These are phyloP conservation scores for Zygosaccharomyces bisporus DNA, from an alignment of 805 yeast species.

Conservation along the genomic window DNA sequence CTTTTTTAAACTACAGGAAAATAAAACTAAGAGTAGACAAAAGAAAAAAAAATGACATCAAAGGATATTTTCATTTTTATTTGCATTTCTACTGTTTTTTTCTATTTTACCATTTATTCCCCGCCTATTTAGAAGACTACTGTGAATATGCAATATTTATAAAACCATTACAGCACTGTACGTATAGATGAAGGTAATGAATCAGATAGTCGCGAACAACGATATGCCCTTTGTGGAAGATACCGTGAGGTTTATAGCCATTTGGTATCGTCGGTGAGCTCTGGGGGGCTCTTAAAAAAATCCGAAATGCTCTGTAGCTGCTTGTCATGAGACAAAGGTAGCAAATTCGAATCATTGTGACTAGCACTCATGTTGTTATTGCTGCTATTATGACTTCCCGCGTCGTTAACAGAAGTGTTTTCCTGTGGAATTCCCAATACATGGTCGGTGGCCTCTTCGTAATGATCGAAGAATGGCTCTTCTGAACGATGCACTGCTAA, in stretches of 20 bases:
- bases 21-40: neutral
- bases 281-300: conserved; percentile 22
- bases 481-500: conserved; percentile 11
- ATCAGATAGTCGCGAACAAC: neutral
- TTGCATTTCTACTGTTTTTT: neutral
- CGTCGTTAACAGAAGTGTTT: conserved; percentile 10
- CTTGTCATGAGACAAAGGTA: conserved; percentile 15
- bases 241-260: conserved; percentile 13
- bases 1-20: neutral
- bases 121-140: conserved; percentile 1
- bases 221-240: neutral
- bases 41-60: neutral
- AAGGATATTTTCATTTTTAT: no score
- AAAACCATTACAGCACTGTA: conserved; percentile 3
- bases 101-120: neutral
- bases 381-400: conserved; percentile 7
- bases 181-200: conserved; percentile 1
- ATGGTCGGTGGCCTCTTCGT: conserved; percentile 13
- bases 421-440: conserved; percentile 11
- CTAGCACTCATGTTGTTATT: conserved; percentile 12
- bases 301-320: conserved; percentile 26
- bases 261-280: conserved; percentile 18
- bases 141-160: conserved; percentile 6
- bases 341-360: conserved; percentile 9
- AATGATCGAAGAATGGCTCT: conserved; percentile 14